Evolutionary conservation across 2,329 filamentous ascomycete species (phyloP).

Genomic region (Penicillium frequentans): DNA sequence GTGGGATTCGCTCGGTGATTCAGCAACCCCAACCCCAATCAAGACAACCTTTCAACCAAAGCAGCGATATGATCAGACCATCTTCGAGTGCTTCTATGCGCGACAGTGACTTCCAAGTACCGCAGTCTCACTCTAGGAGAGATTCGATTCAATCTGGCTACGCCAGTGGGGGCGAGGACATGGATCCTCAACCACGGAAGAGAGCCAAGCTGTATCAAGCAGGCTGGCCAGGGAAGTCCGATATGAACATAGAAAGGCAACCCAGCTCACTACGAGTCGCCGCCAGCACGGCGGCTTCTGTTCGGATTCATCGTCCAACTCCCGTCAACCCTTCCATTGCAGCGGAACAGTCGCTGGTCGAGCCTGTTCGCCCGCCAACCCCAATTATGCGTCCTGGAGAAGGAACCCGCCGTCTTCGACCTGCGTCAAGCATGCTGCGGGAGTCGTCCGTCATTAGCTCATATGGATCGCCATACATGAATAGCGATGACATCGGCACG

Average conservation of each 20-base stretch:
- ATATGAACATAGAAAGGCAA: constrained; percentile 67
- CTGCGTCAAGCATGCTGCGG: constrained; percentile 56
- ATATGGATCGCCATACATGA: constrained; percentile 44
- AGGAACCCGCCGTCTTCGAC: constrained; percentile 31
- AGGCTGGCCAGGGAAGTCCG: constrained; percentile 67
- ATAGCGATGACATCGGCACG: constrained; percentile 36
- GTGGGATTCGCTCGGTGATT: constrained; percentile 24
- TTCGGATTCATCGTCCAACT: constrained; percentile 79
- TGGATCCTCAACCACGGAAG: constrained; percentile 66
- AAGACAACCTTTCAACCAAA: constrained; percentile 29
- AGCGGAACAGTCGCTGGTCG: constrained; percentile 37
- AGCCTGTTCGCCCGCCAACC: constrained; percentile 49
- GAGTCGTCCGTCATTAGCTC: constrained; percentile 58
- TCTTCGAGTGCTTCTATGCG: constrained; percentile 61
- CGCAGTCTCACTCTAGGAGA: constrained; percentile 29
- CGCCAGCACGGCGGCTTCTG: constrained; percentile 83
- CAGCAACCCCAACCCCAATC: constrained; percentile 29
- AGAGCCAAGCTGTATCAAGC: constrained; percentile 75
- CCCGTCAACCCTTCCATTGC: constrained; percentile 42
- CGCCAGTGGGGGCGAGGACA: constrained; percentile 71
- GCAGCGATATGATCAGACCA: constrained; percentile 56
- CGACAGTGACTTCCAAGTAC: constrained; percentile 32
- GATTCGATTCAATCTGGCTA: constrained; percentile 57
- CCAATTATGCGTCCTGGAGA: constrained; percentile 40
- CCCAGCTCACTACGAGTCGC: constrained; percentile 83